Conservation (phyloP, 106 monocot species). For the Dendrobium huoshanense region DNA sequence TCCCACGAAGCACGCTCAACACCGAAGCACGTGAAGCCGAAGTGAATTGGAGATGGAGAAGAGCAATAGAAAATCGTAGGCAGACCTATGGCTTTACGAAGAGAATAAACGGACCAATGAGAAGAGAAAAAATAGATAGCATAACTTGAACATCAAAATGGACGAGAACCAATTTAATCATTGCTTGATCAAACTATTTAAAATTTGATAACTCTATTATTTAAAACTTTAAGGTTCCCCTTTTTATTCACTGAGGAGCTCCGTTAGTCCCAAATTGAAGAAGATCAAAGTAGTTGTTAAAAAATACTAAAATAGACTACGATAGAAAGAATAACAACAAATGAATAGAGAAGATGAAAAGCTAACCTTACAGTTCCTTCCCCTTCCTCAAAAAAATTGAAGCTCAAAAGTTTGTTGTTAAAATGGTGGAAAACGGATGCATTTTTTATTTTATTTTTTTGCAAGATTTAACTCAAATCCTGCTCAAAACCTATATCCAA, state of each 20-base stretch:
- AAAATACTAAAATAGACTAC: neutral
- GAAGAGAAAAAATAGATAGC: neutral
- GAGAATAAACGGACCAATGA: too few relatives aligned
- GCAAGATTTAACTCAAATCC: too few relatives aligned
- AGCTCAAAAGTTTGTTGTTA: neutral
- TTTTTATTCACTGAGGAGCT: neutral
- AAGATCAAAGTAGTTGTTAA: neutral
- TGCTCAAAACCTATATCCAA: too few relatives aligned
- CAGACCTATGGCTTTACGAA: too few relatives aligned
- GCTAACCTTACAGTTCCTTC: neutral
- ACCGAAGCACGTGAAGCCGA: too few relatives aligned
- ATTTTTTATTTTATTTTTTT: too few relatives aligned
- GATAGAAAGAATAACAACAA: neutral
- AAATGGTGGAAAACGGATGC: too few relatives aligned
- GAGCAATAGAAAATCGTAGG: too few relatives aligned
- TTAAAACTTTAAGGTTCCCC: neutral
- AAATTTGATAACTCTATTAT: neutral
- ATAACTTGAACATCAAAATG: neutral
- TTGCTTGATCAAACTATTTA: neutral
- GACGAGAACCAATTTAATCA: neutral
- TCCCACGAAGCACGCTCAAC: too few relatives aligned
- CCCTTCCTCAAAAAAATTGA: neutral
- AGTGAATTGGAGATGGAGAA: too few relatives aligned
- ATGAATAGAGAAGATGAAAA: neutral
- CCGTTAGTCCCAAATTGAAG: neutral